Conservation (phyloP, 2,329 filamentous ascomycete species). For the Plectosphaerella cucumerina region DNA sequence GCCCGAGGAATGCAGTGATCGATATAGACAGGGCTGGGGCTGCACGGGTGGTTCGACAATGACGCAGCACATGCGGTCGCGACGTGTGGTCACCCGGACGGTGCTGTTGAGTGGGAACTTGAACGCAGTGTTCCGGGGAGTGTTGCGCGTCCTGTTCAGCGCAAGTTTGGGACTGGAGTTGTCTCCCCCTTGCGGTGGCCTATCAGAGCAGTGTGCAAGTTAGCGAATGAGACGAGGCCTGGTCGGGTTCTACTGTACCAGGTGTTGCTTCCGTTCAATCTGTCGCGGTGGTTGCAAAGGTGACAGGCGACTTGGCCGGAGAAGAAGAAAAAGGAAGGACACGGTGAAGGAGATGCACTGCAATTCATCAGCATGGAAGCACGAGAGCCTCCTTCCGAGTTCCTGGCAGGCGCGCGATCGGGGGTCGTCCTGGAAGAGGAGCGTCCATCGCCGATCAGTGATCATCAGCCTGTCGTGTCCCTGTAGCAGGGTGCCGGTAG, state of each 20-base stretch:
- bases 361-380: background rate
- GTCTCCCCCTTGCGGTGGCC: background rate
- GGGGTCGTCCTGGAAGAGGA: too few species aligned
- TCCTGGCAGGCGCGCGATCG: too few species aligned
- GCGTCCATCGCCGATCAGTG: too few species aligned
- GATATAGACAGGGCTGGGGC: background rate
- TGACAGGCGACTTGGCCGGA: too few species aligned
- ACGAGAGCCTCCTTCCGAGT: background rate
- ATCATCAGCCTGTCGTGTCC: too few species aligned
- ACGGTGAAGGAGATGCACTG: too few species aligned
- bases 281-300: too few species aligned
- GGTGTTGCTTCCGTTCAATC: too few species aligned
- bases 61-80: constrained; percentile 1
- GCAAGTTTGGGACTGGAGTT: background rate
- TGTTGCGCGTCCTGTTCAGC: constrained; percentile 2
- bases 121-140: background rate
- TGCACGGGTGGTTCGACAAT: constrained; percentile 1
- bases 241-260: too few species aligned
- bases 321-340: too few species aligned
- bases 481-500: too few species aligned
- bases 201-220: background rate
- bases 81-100: too few species aligned
- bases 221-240: background rate
- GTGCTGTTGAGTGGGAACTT: background rate
- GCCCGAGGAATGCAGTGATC: background rate